These are phyloP conservation scores for Penicillium expansum DNA, from an alignment of 2,329 filamentous ascomycete genomes.

Conservation along the genomic window DNA sequence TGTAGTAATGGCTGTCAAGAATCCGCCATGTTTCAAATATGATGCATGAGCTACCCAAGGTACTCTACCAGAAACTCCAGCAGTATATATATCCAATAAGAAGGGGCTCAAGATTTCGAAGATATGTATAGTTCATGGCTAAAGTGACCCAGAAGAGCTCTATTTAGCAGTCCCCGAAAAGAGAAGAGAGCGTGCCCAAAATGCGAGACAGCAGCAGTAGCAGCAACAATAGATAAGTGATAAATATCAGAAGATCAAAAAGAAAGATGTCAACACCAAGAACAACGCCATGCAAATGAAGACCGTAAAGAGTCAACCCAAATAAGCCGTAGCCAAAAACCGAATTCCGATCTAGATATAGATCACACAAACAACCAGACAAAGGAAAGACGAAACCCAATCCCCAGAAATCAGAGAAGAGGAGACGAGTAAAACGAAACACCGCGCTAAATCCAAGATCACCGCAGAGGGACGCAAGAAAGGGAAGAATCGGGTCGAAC, in stretches of 20 bases:
- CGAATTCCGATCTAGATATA: constrained; percentile 7
- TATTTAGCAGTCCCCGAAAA: constrained; percentile 20
- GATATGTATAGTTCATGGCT: constrained; percentile 4
- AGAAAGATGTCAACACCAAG: constrained; percentile 17
- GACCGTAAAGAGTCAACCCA: not conserved
- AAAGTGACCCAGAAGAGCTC: constrained; percentile 18
- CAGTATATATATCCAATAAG: not conserved
- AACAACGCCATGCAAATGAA: constrained; percentile 31
- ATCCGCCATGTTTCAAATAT: not conserved
- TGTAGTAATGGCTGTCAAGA: not conserved
- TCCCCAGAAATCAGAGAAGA: not conserved
- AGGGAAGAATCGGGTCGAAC: constrained; percentile 2
- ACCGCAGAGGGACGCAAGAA: constrained; percentile 17
- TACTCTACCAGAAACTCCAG: not conserved
- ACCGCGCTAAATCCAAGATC: constrained; percentile 34
- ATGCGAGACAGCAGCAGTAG: constrained; percentile 4
- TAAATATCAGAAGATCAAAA: not conserved
- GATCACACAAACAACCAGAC: constrained; percentile 9
- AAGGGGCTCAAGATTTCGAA: not conserved
- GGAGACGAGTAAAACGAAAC: constrained; percentile 19
- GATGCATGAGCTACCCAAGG: no score
- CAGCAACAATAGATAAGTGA: not conserved
- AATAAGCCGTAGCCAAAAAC: constrained; percentile 15
- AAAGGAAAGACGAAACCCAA: constrained; percentile 1
- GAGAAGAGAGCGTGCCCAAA: constrained; percentile 1